Evolutionary conservation across 2,329 filamentous ascomycete species (phyloP).

Genomic region (Arthrobotrys megalospora): DNA sequence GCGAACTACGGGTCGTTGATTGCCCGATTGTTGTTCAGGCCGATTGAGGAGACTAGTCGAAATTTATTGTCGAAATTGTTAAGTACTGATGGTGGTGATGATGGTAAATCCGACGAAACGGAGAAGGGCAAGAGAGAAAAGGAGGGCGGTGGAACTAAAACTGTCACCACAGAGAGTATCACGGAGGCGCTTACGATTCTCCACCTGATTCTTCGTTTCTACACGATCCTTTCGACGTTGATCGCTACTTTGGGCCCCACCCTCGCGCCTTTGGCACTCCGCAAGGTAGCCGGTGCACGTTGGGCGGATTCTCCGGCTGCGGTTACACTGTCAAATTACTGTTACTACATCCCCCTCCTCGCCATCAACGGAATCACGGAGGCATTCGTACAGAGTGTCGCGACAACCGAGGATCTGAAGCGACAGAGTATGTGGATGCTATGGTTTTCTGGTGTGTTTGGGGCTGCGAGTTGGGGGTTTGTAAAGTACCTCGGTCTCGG

Average conservation of each 20-base stretch:
- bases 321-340: constrained; percentile 82
- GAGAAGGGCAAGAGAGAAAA: constrained; percentile 54
- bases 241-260: constrained; percentile 81
- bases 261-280: constrained; percentile 80
- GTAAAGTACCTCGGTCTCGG: constrained; percentile 79
- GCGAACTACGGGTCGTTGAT: constrained; percentile 94
- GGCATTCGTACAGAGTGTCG: constrained; percentile 91
- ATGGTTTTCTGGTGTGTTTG: constrained; percentile 83
- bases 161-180: constrained; percentile 67
- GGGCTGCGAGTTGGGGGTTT: constrained; percentile 80
- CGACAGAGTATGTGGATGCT: constrained; percentile 87
- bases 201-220: constrained; percentile 77
- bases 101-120: constrained; percentile 34
- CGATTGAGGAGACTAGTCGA: constrained; percentile 92
- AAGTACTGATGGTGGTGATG: constrained; percentile 66
- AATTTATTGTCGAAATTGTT: constrained; percentile 90
- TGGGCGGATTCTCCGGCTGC: constrained; percentile 84
- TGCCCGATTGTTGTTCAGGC: constrained; percentile 91
- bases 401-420: constrained; percentile 81
- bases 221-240: constrained; percentile 80
- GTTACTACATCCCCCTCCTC: constrained; percentile 92
- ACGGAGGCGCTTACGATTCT: constrained; percentile 72
- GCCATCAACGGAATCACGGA: constrained; percentile 93
- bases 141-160: constrained; percentile 65
- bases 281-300: constrained; percentile 80